phyloP scores from a whole-genome alignment of 1,139 yeast genomes.

The Yamadazyma triangularis region DNA sequence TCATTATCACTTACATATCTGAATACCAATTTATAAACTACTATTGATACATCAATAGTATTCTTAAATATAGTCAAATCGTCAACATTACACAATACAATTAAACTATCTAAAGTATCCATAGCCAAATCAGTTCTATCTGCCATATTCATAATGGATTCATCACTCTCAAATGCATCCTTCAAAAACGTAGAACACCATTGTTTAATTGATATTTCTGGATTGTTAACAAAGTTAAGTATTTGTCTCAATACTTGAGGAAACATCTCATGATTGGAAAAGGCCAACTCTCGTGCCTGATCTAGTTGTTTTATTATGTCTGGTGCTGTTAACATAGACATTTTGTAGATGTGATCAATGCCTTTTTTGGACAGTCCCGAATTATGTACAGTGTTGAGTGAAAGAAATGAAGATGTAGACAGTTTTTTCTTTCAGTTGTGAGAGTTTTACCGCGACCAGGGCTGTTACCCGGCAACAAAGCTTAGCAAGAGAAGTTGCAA shows the following conservation, averaged over 20 bases:
- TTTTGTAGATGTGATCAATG: no score
- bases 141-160: conserved; percentile 18
- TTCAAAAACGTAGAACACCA: conserved; percentile 48
- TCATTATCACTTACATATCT: conserved; percentile 41
- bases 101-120: conserved; percentile 33
- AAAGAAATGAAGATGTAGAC: no score
- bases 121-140: conserved; percentile 42
- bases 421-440: no score
- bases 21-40: conserved; percentile 37
- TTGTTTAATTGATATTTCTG: conserved; percentile 29
- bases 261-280: conserved; percentile 40
- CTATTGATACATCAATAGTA: conserved; percentile 30
- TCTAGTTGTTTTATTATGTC: conserved; percentile 38
- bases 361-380: no score
- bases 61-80: conserved; percentile 28
- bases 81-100: conserved; percentile 22
- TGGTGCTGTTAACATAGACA: conserved; percentile 12
- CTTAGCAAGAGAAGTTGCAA: no score
- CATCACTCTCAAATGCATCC: conserved; percentile 38
- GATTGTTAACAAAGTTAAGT: conserved; percentile 35
- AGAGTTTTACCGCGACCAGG: no score
- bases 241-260: conserved; percentile 54
- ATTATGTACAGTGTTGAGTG: no score
- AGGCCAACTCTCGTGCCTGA: conserved; percentile 50
- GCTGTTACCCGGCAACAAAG: no score